phyloP scores from a whole-genome alignment of 352 stramenopile genomes.

The Phytophthora litchii region DNA sequence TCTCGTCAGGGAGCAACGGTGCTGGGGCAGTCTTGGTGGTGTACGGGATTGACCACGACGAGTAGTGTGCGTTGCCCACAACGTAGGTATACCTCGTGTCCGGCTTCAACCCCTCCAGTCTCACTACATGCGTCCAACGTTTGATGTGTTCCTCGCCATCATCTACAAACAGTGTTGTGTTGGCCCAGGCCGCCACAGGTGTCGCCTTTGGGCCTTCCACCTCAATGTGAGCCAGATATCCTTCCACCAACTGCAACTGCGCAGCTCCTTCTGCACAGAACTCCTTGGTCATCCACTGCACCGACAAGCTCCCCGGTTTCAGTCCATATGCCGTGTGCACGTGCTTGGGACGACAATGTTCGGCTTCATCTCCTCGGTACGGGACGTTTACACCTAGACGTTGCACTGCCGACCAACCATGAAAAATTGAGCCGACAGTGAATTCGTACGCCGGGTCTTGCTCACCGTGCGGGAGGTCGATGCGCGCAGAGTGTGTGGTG shows the following conservation, averaged over 20 bases:
- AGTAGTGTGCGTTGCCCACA: conserved; percentile 71
- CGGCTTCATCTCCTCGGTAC: conserved; percentile 42
- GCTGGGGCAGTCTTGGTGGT: conserved; percentile 68
- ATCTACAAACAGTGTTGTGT: conserved; percentile 70
- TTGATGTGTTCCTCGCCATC: conserved; percentile 52
- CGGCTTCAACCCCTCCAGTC: conserved; percentile 60
- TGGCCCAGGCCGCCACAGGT: conserved; percentile 45
- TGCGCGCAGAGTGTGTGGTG: conserved; percentile 64
- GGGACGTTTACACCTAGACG: conserved; percentile 57
- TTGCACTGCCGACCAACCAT: conserved; percentile 76
- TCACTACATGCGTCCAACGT: conserved; percentile 69
- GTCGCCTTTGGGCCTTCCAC: conserved; percentile 32
- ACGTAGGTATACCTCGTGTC: conserved; percentile 80
- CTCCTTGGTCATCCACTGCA: conserved; percentile 83
- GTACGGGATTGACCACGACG: conserved; percentile 77
- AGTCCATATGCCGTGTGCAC: conserved; percentile 78
- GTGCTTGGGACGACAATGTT: conserved; percentile 74
- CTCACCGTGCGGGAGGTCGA: conserved; percentile 35
- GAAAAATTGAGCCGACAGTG: conserved; percentile 75
- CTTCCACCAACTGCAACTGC: conserved; percentile 64
- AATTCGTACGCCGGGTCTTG: conserved; percentile 57
- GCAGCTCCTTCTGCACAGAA: conserved; percentile 48
- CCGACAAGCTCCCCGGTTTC: conserved; percentile 56
- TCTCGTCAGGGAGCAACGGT: conserved; percentile 14
- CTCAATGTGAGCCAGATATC: conserved; percentile 51